A percentile compares a stretch with the other conserved stretches of the same genome.
Evolutionary conservation across 306 rosid species (phyloP).

Genomic region (Lathyrus sativus): DNA sequence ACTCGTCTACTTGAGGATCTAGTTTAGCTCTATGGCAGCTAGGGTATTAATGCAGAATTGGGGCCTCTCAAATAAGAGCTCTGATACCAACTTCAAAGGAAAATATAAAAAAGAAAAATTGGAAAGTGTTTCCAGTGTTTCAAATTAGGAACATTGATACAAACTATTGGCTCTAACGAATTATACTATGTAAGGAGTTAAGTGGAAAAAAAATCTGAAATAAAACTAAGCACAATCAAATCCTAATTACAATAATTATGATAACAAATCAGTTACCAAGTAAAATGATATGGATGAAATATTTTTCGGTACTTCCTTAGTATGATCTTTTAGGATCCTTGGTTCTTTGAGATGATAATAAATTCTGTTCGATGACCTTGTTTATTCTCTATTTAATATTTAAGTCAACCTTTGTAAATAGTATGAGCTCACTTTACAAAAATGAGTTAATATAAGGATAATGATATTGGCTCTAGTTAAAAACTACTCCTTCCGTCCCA

Average conservation of each 20-base stretch:
- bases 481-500: not conserved
- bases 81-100: not conserved
- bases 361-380: conserved; percentile 13
- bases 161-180: not conserved
- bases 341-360: conserved; percentile 22
- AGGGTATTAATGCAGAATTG: not conserved
- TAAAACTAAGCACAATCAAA: not conserved
- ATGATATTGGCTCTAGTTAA: conserved; percentile 22
- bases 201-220: not conserved
- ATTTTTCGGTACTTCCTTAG: not conserved
- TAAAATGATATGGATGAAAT: conserved; percentile 1
- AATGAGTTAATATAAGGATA: conserved; percentile 10
- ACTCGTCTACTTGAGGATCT: not conserved
- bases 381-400: conserved; percentile 4
- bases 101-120: not conserved
- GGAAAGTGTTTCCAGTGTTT: not conserved
- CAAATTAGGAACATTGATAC: not conserved
- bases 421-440: not conserved
- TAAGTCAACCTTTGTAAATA: not conserved
- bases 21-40: not conserved
- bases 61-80: not conserved
- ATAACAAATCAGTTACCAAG: not conserved
- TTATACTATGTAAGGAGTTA: not conserved
- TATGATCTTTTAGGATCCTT: not conserved
- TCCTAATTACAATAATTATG: not conserved